Conservation (phyloP, 306 rosid genomes). For the Malus sylvestris region DNA sequence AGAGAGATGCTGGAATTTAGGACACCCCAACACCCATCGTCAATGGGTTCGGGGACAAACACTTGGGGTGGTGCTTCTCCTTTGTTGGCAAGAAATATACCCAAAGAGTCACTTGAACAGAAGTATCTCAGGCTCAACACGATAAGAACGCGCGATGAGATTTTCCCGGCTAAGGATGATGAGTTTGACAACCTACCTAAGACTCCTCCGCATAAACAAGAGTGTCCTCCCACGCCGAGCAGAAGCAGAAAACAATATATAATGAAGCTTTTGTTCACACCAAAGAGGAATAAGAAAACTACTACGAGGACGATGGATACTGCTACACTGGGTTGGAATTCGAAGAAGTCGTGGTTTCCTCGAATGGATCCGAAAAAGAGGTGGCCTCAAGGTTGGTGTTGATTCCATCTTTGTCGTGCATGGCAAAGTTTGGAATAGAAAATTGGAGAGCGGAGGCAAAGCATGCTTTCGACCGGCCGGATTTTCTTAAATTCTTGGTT, state of each 20-base stretch:
- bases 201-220: conserved; percentile 8
- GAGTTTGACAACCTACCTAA: background rate
- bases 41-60: conserved; percentile 34
- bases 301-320: background rate
- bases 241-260: conserved; percentile 10
- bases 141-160: conserved; percentile 32
- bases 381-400: conserved; percentile 84
- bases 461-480: background rate
- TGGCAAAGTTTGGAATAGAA: background rate
- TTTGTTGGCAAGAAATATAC: conserved; percentile 61
- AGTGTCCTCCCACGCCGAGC: background rate
- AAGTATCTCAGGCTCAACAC: conserved; percentile 46
- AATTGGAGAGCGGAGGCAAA: background rate
- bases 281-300: conserved; percentile 25
- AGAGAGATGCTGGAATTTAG: conserved; percentile 42
- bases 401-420: background rate
- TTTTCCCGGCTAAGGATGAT: conserved; percentile 21
- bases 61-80: conserved; percentile 90
- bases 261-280: conserved; percentile 12
- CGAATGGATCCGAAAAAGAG: conserved; percentile 42
- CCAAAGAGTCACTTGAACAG: conserved; percentile 57
- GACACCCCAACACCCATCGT: conserved; percentile 68
- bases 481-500: background rate
- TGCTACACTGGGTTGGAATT: conserved; percentile 17
- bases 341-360: conserved; percentile 34